phyloP scores from a whole-genome alignment of 768 basidiomycete genomes.

The Boletus rex-veris region DNA sequence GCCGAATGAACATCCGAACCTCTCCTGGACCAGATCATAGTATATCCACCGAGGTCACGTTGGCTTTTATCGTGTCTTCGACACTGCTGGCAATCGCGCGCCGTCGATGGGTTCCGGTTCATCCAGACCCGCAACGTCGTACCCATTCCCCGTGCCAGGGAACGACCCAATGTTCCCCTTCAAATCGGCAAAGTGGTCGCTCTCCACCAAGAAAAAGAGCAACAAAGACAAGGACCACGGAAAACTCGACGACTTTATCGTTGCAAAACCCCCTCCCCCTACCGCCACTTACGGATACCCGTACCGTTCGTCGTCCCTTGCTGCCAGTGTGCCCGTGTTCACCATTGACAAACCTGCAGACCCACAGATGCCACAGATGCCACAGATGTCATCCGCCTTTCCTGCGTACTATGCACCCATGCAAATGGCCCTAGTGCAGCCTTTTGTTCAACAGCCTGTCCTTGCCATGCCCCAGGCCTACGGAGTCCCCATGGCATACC shows the following conservation, averaged over 20 bases:
- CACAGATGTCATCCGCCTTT: conserved; percentile 16
- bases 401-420: conserved; percentile 31
- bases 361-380: conserved; percentile 15
- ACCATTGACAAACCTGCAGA: conserved; percentile 16
- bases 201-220: conserved; percentile 13
- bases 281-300: conserved; percentile 15
- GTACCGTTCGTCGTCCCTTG: conserved; percentile 20
- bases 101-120: conserved; percentile 22
- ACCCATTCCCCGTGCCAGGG: conserved; percentile 18
- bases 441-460: conserved; percentile 27
- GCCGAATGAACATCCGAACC: no score
- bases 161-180: background rate
- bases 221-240: conserved; percentile 19
- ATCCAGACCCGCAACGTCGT: conserved; percentile 14
- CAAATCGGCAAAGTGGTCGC: conserved; percentile 18
- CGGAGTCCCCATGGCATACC: conserved; percentile 22
- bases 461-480: conserved; percentile 27
- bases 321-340: conserved; percentile 5
- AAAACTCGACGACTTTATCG: conserved; percentile 17
- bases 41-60: background rate
- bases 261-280: conserved; percentile 13
- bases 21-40: background rate
- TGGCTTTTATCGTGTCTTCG: no score
- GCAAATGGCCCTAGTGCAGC: conserved; percentile 22
- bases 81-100: no score